Evolutionary conservation across 2,329 filamentous ascomycete species (phyloP).

Genomic region (Dactylonectria estremocensis): DNA sequence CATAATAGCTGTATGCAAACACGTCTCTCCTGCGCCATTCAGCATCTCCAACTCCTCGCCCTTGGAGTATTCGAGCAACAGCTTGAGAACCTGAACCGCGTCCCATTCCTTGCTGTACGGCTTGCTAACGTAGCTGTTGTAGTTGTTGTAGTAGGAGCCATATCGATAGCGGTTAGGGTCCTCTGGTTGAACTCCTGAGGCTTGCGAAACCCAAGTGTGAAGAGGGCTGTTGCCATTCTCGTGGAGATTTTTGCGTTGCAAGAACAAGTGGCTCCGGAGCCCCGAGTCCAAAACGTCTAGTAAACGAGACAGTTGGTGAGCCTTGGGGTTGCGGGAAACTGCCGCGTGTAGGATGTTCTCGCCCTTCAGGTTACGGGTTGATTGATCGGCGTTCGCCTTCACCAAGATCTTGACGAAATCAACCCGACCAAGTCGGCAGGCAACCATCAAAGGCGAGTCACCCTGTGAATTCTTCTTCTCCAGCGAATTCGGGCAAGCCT

Average conservation of each 20-base stretch:
- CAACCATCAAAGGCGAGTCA: conserved; percentile 78
- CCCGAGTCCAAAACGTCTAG: conserved; percentile 71
- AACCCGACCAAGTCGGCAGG: conserved; percentile 70
- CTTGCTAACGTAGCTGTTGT: conserved; percentile 24
- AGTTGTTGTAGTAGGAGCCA: conserved; percentile 22
- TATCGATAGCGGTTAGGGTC: conserved; percentile 32
- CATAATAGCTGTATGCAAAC: conserved; percentile 71
- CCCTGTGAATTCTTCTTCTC: conserved; percentile 72
- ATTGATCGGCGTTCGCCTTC: conserved; percentile 78
- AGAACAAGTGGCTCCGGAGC: conserved; percentile 70
- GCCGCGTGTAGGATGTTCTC: conserved; percentile 80
- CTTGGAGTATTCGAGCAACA: conserved; percentile 70
- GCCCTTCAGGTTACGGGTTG: conserved; percentile 70
- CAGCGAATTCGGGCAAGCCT: conserved; percentile 72
- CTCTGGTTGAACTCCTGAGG: conserved; percentile 38
- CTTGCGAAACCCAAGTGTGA: conserved; percentile 68
- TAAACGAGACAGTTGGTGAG: conserved; percentile 60
- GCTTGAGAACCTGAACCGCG: conserved; percentile 59
- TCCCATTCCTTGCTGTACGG: conserved; percentile 50
- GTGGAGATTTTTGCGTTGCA: conserved; percentile 68
- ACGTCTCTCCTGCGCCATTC: conserved; percentile 76
- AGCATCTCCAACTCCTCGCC: conserved; percentile 71
- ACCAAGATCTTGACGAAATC: conserved; percentile 75
- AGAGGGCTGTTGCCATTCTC: conserved; percentile 75
- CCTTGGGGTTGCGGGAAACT: conserved; percentile 51